Evolutionary conservation across 2,329 filamentous ascomycete genomes (phyloP).

Genomic region (Gliomastix tumulicola): DNA sequence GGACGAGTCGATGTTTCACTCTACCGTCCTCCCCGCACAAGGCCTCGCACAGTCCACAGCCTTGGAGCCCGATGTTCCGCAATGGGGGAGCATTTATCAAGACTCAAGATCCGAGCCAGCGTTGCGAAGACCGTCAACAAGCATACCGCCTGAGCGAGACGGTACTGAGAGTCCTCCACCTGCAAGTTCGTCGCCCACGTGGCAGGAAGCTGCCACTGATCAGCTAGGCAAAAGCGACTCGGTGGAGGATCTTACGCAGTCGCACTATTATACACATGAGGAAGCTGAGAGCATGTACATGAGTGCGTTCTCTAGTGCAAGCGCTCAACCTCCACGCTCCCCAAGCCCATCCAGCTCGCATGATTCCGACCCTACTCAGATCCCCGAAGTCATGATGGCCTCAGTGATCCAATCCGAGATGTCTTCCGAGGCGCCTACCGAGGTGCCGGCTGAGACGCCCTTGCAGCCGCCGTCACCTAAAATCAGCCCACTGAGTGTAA

Average conservation of each 20-base stretch:
- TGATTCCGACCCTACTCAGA: no score
- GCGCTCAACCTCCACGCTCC: no score
- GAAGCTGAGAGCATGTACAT: slow-evolving; percentile 85
- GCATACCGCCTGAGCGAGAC: neutral
- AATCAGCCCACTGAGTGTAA: no score
- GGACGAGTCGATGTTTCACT: slow-evolving; percentile 21
- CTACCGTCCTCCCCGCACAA: slow-evolving; percentile 7
- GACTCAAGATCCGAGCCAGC: neutral
- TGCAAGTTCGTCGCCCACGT: neutral
- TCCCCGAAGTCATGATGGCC: no score
- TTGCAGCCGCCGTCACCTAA: no score
- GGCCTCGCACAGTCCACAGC: neutral
- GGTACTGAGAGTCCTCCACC: no score
- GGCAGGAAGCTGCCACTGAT: no score
- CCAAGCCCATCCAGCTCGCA: no score
- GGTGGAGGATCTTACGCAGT: slow-evolving; percentile 50
- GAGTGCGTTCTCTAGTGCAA: slow-evolving; percentile 57
- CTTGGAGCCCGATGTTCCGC: slow-evolving; percentile 1
- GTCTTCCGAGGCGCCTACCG: no score
- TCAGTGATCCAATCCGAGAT: no score
- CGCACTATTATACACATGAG: slow-evolving; percentile 68
- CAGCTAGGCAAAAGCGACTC: slow-evolving; percentile 3
- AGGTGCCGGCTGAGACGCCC: no score
- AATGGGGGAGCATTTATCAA: slow-evolving; percentile 1
- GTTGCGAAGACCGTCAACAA: no score